phyloP scores from a whole-genome alignment of 1,139 yeast genomes.

The Yamadazyma oceani region DNA sequence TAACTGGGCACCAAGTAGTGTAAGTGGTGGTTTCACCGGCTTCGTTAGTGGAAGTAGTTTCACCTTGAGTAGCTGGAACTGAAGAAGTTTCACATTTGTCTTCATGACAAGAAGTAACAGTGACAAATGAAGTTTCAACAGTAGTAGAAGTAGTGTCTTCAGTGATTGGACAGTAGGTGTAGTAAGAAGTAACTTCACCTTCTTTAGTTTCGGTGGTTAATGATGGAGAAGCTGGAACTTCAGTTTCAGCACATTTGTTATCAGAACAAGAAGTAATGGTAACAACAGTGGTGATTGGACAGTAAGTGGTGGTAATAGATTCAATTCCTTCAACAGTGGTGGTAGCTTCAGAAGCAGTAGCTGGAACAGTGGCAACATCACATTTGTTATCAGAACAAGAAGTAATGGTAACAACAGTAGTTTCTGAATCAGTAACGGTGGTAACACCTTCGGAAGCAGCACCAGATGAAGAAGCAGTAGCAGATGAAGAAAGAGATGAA shows the following conservation, averaged over 20 bases:
- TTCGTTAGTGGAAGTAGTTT: constrained; percentile 10
- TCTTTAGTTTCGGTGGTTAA: constrained; percentile 16
- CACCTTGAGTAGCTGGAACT: constrained; percentile 17
- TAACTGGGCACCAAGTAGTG: constrained; percentile 31
- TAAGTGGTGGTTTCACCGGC: constrained; percentile 23
- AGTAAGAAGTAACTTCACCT: constrained; percentile 13
- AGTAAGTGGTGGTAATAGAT: constrained; percentile 36
- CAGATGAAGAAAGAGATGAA: constrained; percentile 15
- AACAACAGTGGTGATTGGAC: constrained; percentile 32
- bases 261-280: constrained; percentile 52
- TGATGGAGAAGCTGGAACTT: constrained; percentile 37
- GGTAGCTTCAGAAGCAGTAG: constrained; percentile 19
- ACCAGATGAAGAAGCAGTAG: constrained; percentile 15
- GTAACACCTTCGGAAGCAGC: constrained; percentile 16
- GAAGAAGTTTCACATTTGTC: constrained; percentile 5
- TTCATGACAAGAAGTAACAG: constrained; percentile 14
- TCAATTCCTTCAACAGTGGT: constrained; percentile 24
- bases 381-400: constrained; percentile 43
- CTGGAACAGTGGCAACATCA: constrained; percentile 29
- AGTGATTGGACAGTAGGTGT: constrained; percentile 15
- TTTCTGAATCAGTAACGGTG: constrained; percentile 22
- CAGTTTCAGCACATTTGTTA: constrained; percentile 25
- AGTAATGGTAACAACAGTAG: constrained; percentile 41
- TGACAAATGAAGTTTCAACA: constrained; percentile 8
- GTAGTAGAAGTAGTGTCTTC: constrained; percentile 12